These are phyloP conservation scores for Cercospora sojina DNA, from an alignment of 2,329 filamentous ascomycete genomes.

Conservation along the genomic window DNA sequence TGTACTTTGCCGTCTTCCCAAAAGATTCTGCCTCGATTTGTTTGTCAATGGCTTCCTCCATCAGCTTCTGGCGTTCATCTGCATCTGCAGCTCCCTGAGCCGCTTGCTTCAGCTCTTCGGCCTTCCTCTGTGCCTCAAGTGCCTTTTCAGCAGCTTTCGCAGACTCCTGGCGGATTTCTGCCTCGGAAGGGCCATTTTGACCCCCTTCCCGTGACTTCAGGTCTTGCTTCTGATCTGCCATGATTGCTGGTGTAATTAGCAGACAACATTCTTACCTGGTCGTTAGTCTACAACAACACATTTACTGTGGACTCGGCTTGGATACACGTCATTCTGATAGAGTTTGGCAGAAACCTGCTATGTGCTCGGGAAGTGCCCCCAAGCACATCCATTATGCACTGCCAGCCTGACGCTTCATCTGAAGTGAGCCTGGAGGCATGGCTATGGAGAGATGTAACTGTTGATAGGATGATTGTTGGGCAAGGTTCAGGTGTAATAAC, in stretches of 20 bases:
- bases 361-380: not conserved
- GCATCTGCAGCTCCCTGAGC: slow-evolving; percentile 35
- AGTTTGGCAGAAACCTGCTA: slow-evolving; percentile 16
- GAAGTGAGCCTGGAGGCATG: not conserved
- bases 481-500: not conserved
- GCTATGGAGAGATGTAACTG: not conserved
- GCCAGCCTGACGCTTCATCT: not conserved
- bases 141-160: slow-evolving; percentile 31
- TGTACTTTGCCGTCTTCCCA: slow-evolving; percentile 37
- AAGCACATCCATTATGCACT: not conserved
- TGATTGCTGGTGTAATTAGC: not conserved
- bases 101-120: slow-evolving; percentile 32
- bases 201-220: not conserved
- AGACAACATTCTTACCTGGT: not conserved
- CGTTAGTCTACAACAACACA: not conserved
- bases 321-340: slow-evolving; percentile 18
- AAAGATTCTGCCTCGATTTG: slow-evolving; percentile 35
- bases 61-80: slow-evolving; percentile 36
- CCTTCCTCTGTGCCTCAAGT: slow-evolving; percentile 30
- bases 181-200: slow-evolving; percentile 16
- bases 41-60: slow-evolving; percentile 35
- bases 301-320: not conserved
- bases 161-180: slow-evolving; percentile 32
- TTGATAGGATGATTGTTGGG: not conserved
- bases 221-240: slow-evolving; percentile 2